Conservation (phyloP, 495 filamentous ascomycete genomes). For the Lophiostoma macrostomum region DNA sequence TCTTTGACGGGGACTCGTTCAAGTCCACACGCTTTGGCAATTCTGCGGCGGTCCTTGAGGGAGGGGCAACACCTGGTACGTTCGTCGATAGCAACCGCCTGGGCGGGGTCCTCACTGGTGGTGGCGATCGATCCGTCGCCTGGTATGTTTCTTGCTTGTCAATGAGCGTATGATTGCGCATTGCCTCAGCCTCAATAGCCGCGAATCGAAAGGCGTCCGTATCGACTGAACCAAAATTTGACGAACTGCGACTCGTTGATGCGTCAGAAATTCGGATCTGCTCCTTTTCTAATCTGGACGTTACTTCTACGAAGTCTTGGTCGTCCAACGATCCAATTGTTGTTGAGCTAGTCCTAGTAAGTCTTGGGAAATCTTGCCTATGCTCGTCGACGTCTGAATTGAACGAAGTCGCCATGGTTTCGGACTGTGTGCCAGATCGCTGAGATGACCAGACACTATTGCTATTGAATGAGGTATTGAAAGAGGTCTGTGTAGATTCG, state of each 20-base stretch:
- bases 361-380: constrained; percentile 1
- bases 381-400: not conserved
- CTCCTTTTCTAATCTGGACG: not conserved
- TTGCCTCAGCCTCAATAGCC: too few species aligned
- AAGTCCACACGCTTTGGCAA: not conserved
- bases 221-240: too few species aligned
- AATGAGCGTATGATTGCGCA: too few species aligned
- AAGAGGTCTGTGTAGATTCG: too few species aligned
- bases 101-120: too few species aligned
- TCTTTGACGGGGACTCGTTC: not conserved
- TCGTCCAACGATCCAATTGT: constrained; percentile 23
- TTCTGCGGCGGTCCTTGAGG: not conserved
- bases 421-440: not conserved
- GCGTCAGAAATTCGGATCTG: too few species aligned
- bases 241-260: too few species aligned
- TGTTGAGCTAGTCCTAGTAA: constrained; percentile 8
- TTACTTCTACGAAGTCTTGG: not conserved
- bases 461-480: not conserved
- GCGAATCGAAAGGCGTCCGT: too few species aligned
- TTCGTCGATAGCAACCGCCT: too few species aligned
- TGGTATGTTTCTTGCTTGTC: too few species aligned
- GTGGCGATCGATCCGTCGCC: too few species aligned
- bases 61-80: not conserved
- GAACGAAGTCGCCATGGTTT: constrained; percentile 20
- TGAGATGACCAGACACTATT: constrained; percentile 5